A percentile compares a stretch with the other conserved stretches of the same genome.
Evolutionary conservation across 495 filamentous ascomycete species (phyloP).

Genomic region (Xylaria acuta): DNA sequence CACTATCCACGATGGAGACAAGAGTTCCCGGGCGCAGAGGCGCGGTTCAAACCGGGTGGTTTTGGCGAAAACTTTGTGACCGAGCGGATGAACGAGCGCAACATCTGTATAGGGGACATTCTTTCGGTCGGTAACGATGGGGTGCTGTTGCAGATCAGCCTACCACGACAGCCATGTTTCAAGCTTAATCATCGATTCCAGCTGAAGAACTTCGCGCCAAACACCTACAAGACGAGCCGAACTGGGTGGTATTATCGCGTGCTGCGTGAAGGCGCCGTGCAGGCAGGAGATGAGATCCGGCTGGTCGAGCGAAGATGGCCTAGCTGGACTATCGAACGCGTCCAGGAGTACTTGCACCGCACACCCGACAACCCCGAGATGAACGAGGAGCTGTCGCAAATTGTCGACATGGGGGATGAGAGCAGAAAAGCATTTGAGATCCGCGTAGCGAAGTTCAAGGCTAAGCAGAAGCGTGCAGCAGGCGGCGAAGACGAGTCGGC

Average conservation of each 20-base stretch:
- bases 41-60: conserved; percentile 54
- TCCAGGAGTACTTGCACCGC: conserved; percentile 62
- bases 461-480: conserved; percentile 41
- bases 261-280: conserved; percentile 51
- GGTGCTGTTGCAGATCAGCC: conserved; percentile 50
- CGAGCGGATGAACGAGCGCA: conserved; percentile 58
- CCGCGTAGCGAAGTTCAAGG: conserved; percentile 44
- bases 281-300: conserved; percentile 53
- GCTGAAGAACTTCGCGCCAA: conserved; percentile 58
- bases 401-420: conserved; percentile 57
- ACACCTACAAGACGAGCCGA: conserved; percentile 56
- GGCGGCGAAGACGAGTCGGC: conserved; percentile 33
- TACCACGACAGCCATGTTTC: conserved; percentile 62
- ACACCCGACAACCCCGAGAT: conserved; percentile 49
- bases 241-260: conserved; percentile 66
- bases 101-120: conserved; percentile 64
- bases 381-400: conserved; percentile 52
- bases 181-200: conserved; percentile 64
- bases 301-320: conserved; percentile 54
- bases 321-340: conserved; percentile 59
- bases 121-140: conserved; percentile 49
- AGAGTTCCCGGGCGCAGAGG: conserved; percentile 50
- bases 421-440: conserved; percentile 48
- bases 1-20: conserved; percentile 58
- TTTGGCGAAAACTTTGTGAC: conserved; percentile 66